Base-by-base conservation (phyloP, 2,329 filamentous ascomycete species). In the Akanthomyces muscarius region DNA sequence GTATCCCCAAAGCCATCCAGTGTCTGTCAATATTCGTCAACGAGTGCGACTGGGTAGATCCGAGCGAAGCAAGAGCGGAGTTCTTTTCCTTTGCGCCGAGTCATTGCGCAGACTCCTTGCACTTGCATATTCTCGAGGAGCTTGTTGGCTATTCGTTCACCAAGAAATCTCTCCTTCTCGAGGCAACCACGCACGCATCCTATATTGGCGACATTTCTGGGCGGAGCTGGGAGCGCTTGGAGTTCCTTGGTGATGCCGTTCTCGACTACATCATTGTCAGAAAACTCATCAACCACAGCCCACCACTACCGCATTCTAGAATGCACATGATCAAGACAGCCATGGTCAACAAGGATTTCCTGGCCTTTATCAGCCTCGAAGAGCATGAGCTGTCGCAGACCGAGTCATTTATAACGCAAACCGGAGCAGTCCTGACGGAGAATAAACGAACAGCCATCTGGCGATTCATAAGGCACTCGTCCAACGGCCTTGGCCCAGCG, bases 221-320 rank as follows among this genome's bases (percentile, higher is more conserved):
- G 16, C 68, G 70, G 52, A 76, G 77, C 0, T 81, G 86, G 14
- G 90, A 97, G 67, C 85, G 92, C 0, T 82, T 97, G 1, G 94
- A 97, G 71, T 97, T 95, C 69, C 78, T 97, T 0, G 94, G 94
- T 1, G 94, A 98, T 68, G 85, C 92, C 0, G 80, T 97, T 2
- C 84, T 98, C 0, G 94, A 98, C 74, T 83, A 87, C 68, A 78
- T 97, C 62, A 78, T 97, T 55, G 86, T 91, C 8, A 78, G 77
- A 0, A 80, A 76, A n/a, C 76, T 94, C 6, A 89, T 85, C 72
- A 69, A 71, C 2, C 67, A 73, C 14, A 67, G 71, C 2, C 75
- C 77, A 0, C 76, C 81, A 3, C 70, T 86, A 0, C 63, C 75
- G 0, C 78, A 83, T 55, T 71, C 80, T 3, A 76, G 83, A n/a